phyloP scores from a whole-genome alignment of 257 asterid species.

The Solanum tacnaense region DNA sequence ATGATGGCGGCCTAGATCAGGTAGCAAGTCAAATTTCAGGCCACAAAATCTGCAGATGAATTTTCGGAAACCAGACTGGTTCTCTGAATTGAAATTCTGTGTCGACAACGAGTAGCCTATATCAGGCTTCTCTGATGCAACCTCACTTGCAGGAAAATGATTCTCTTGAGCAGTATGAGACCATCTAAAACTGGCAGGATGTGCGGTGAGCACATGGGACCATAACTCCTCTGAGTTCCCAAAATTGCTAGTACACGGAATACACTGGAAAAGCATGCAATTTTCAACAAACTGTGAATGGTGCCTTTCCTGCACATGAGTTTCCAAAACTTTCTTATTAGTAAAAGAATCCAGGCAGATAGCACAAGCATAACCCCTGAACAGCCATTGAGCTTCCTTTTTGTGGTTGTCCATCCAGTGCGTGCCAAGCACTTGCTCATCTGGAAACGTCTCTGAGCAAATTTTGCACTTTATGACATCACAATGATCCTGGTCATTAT shows the following conservation, averaged over 20 bases:
- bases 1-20: constrained; percentile 99
- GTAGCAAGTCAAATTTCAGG: constrained; percentile 87
- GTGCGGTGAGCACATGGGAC: constrained; percentile 73
- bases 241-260: constrained; percentile 76
- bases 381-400: constrained; percentile 94
- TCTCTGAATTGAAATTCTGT: constrained; percentile 27
- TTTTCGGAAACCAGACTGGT: constrained; percentile 44
- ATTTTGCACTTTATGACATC: constrained; percentile 66
- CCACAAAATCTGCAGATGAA: constrained; percentile 88
- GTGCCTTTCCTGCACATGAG: constrained; percentile 93
- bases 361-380: constrained; percentile 96
- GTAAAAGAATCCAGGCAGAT: constrained; percentile 94
- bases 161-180: constrained; percentile 30
- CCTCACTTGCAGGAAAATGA: constrained; percentile 9
- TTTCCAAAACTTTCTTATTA: constrained; percentile 77
- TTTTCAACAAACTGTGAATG: constrained; percentile 81
- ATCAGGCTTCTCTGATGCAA: constrained; percentile 24
- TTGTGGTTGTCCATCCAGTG: constrained; percentile 85
- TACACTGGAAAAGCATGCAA: constrained; percentile 95
- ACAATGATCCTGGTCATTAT: constrained; percentile 22
- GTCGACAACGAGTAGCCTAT: constrained; percentile 14
- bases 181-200: constrained; percentile 46
- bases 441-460: constrained; percentile 49
- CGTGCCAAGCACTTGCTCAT: constrained; percentile 61
- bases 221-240: constrained; percentile 83